Base-by-base conservation (phyloP, 257 asterid species). In the Hygrophila difformis region DNA sequence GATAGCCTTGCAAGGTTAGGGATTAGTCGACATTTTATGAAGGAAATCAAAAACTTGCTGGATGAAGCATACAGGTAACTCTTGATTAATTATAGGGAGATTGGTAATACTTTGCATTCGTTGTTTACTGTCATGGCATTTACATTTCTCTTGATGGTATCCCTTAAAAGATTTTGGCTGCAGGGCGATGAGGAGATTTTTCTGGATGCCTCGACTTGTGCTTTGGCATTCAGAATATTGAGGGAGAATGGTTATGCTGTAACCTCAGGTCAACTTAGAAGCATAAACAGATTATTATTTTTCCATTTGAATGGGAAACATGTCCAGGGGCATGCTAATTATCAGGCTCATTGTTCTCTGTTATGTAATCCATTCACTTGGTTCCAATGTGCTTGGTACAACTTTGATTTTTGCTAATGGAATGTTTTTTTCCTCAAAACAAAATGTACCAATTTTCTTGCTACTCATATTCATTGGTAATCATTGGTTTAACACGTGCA, bases 111-210 rank as follows among this genome's bases (percentile, higher is more conserved):
- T n/a, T n/a, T n/a, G n/a, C n/a, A n/a, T n/a, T n/a, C n/a, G n/a
- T n/a, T n/a, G n/a, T n/a, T n/a, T n/a, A n/a, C n/a, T n/a, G n/a
- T n/a, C n/a, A n/a, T n/a, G n/a, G n/a, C n/a, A n/a, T n/a, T n/a
- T 39, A 41, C 29, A 14, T 39, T 19, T 43, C 29, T 51, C 37
- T 56, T 77, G 62, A 68, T 66, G 47, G 56, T 64, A 61, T 59
- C 59, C 69, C 57, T 51, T 59, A 62, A 26, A 70, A 84, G 95
- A 38, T 64, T 59, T 61, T 85, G 96, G 98, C 41, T 79, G 79
- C 87, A 72, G 78, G 88, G 80, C 49, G 60, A 64, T n/a, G 96
- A 89, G 47, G 93, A 79, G 65, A 85, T 89, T 57, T 82, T 82
- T 65, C 52, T 64, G 73, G 87, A 78, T 39, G 75, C 72, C 55